These are phyloP conservation scores for Tremella fuciformis DNA, from an alignment of 768 basidiomycete species.

Conservation along the genomic window DNA sequence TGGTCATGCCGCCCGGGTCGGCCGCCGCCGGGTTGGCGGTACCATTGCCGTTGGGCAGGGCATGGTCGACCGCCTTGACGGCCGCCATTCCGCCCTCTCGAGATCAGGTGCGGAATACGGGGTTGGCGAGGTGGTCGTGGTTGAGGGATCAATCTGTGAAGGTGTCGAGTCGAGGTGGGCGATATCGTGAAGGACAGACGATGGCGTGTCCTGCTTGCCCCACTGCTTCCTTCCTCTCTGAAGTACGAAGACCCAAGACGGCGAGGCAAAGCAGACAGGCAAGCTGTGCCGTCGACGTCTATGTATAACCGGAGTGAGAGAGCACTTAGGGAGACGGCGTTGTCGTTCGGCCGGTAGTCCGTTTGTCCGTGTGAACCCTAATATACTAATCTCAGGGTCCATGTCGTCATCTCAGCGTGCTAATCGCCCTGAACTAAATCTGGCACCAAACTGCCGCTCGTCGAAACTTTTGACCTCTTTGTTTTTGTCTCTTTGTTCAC, in stretches of 20 bases:
- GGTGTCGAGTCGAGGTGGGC: background rate
- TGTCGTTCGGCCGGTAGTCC: too few relatives aligned
- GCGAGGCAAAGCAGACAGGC: background rate
- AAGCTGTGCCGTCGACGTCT: too few relatives aligned
- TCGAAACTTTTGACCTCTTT: too few relatives aligned
- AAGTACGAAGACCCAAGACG: background rate
- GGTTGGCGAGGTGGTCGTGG: too few relatives aligned
- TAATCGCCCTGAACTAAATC: too few relatives aligned
- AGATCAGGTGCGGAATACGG: conserved; percentile 1
- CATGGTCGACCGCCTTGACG: conserved; percentile 21
- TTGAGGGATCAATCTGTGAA: background rate
- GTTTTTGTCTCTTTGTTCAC: too few relatives aligned
- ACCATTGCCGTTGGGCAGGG: conserved; percentile 7
- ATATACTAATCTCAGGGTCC: too few relatives aligned
- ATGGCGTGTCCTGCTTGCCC: background rate
- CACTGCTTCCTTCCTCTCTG: background rate
- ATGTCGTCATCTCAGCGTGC: too few relatives aligned
- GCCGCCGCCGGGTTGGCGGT: conserved; percentile 9
- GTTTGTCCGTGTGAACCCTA: too few relatives aligned
- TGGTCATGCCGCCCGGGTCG: conserved; percentile 28
- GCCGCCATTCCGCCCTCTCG: conserved; percentile 9
- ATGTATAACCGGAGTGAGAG: too few relatives aligned
- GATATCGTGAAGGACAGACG: background rate
- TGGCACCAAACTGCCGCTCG: too few relatives aligned
- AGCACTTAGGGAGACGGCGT: too few relatives aligned